Evolutionary conservation across 2,329 filamentous ascomycete species (phyloP).

Genomic region (Polytolypa hystricis): DNA sequence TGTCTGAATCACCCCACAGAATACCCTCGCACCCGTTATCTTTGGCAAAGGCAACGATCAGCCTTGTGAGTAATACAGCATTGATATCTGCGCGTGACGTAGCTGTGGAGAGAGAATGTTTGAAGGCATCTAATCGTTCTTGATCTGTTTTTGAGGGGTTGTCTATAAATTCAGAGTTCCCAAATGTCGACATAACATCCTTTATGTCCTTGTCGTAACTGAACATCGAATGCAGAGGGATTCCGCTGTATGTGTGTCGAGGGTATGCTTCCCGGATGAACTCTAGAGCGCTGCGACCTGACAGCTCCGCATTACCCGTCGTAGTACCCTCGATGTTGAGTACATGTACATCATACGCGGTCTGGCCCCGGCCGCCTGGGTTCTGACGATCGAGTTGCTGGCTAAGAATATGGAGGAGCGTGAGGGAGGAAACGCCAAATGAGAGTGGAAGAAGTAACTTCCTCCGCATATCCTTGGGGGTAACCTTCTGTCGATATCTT

Average conservation of each 20-base stretch:
- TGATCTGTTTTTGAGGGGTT: conserved; percentile 23
- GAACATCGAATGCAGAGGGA: conserved; percentile 56
- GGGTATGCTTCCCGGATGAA: conserved; percentile 51
- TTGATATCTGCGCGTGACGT: conserved; percentile 67
- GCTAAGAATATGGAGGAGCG: conserved; percentile 65
- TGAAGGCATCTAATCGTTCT: conserved; percentile 43
- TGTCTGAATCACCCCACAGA: conserved; percentile 78
- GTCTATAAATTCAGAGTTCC: conserved; percentile 17
- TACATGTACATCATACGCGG: conserved; percentile 53
- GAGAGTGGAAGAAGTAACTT: conserved; percentile 69
- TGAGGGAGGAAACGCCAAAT: conserved; percentile 68
- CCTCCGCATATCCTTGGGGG: conserved; percentile 31
- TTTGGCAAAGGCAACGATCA: conserved; percentile 57
- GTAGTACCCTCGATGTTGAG: conserved; percentile 33
- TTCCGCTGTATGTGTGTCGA: conserved; percentile 49
- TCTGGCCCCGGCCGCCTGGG: conserved; percentile 48
- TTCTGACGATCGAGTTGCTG: conserved; percentile 56
- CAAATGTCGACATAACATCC: conserved; percentile 23
- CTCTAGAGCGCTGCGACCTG: conserved; percentile 26
- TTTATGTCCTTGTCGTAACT: conserved; percentile 26
- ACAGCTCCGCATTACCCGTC: conserved; percentile 14
- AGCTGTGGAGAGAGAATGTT: conserved; percentile 55
- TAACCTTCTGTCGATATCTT: conserved; percentile 41
- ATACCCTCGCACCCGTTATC: conserved; percentile 54
- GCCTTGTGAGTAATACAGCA: conserved; percentile 57